Evolutionary conservation across 176 grass and related monocot genomes (phyloP).

Genomic region (Typha latifolia): DNA sequence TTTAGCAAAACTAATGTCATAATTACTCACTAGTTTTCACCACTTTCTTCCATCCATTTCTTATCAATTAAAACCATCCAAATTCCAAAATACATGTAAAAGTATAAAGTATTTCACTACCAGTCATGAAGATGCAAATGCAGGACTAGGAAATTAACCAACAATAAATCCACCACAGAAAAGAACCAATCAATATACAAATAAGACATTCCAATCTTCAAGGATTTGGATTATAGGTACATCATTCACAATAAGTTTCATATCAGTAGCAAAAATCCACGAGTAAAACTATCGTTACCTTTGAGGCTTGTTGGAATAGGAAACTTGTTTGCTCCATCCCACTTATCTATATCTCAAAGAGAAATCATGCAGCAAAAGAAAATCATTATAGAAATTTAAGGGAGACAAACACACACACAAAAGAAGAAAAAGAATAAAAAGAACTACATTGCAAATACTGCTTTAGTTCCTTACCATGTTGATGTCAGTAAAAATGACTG

Average conservation of each 20-base stretch:
- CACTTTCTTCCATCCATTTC: too few species aligned
- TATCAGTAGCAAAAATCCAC: not conserved
- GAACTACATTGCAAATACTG: not conserved
- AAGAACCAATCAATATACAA: not conserved
- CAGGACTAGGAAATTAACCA: not conserved
- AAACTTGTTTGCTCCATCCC: slow-evolving; percentile 99
- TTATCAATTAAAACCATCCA: too few species aligned
- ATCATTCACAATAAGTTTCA: not conserved
- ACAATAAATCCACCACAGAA: not conserved
- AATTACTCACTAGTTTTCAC: too few species aligned
- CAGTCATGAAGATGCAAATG: not conserved
- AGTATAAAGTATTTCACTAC: too few species aligned
- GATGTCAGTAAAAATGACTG: slow-evolving; percentile 84
- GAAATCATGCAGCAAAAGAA: slow-evolving; percentile 12
- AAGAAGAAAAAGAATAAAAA: slow-evolving; percentile 5
- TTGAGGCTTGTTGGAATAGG: slow-evolving; percentile 94
- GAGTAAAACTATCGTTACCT: slow-evolving; percentile 29
- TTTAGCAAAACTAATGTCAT: too few species aligned
- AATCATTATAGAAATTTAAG: not conserved
- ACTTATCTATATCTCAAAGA: slow-evolving; percentile 59
- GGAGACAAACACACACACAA: not conserved
- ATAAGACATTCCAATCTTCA: not conserved
- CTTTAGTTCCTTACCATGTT: slow-evolving; percentile 57
- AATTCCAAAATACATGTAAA: too few species aligned
- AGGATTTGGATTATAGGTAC: not conserved